A percentile compares a stretch with the other conserved stretches of the same genome.
Conservation (phyloP, 2,329 filamentous ascomycete genomes). For the Arthrobotrys iridis region DNA sequence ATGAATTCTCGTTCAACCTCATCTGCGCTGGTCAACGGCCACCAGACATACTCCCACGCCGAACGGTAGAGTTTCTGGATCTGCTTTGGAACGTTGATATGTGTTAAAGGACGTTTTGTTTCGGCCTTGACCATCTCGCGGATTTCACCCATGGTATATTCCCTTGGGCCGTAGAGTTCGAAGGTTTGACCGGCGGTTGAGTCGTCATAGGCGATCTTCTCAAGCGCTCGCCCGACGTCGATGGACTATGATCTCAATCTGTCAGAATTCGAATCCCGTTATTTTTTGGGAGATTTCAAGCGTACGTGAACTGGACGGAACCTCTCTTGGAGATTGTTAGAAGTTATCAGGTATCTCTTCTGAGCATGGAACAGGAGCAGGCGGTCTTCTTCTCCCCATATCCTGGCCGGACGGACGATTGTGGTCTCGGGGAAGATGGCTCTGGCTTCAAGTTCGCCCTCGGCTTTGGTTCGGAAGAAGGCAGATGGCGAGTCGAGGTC, state of each 20-base stretch:
- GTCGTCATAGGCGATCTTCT: slow-evolving; percentile 91
- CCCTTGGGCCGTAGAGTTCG: slow-evolving; percentile 91
- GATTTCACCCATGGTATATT: slow-evolving; percentile 90
- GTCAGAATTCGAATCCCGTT: slow-evolving; percentile 14
- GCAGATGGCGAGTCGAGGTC: slow-evolving; percentile 81
- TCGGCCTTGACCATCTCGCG: slow-evolving; percentile 88
- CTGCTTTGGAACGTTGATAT: slow-evolving; percentile 87
- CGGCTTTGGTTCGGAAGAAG: slow-evolving; percentile 89
- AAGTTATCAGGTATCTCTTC: slow-evolving; percentile 81
- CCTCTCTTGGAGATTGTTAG: slow-evolving; percentile 92
- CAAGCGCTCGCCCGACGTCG: slow-evolving; percentile 87
- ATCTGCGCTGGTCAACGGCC: slow-evolving; percentile 82
- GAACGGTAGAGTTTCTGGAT: slow-evolving; percentile 79
- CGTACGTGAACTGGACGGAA: slow-evolving; percentile 89
- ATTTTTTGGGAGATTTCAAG: background rate
- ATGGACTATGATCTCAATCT: slow-evolving; percentile 70
- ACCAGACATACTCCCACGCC: slow-evolving; percentile 85
- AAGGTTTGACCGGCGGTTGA: slow-evolving; percentile 88
- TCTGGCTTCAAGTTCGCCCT: slow-evolving; percentile 82
- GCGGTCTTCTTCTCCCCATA: slow-evolving; percentile 95
- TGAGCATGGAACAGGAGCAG: slow-evolving; percentile 86
- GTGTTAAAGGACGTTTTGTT: slow-evolving; percentile 86
- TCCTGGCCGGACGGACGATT: slow-evolving; percentile 89
- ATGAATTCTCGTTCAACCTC: slow-evolving; percentile 92
- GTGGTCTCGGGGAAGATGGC: slow-evolving; percentile 96